Base-by-base conservation (phyloP, 2,329 filamentous ascomycete species). In the Stemphylium beticola region DNA sequence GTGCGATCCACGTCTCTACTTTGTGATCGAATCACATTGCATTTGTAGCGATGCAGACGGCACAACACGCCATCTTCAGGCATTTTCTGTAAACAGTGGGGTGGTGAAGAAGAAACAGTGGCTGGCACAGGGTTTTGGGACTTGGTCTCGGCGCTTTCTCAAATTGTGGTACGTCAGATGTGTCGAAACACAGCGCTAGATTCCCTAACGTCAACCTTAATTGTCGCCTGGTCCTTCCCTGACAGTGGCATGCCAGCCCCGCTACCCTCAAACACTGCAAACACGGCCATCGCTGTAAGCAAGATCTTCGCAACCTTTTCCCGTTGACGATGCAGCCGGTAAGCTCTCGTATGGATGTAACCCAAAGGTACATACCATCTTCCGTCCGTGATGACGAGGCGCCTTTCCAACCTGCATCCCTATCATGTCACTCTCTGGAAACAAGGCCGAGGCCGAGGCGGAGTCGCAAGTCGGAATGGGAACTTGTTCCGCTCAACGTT, bases 111-210 rank as follows among this genome's bases (percentile, higher is more conserved):
- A 39, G 38, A 31, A 40, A 49, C 22, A 17, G n/a, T 40, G n/a
- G 26, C 32, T 38, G 45, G 49, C 44, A 29, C 33, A 29, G 33
- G 32, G 44, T 47, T 38, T 34, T 14, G 15, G 17, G 41, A 26
- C 42, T 52, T 29, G 18, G 29, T 52, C 29, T 47, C 49, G 36
- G 29, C 12, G 41, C 49, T 52, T 52, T 31, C 49, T 49, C 37
- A 52, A 26, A 52, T 39, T 20, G 26, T 52, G 49, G 49, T 52
- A 52, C 49, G 49, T 52, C 49, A 47, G 49, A 52, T 52, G 49
- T 52, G 49, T 52, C 42, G 42, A 52, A 52, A 52, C 42, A 32
- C 8, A 20, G 37, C 49, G 17, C 49, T 40, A 52, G 29, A 22
- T 31, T 15, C 49, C 45, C 34, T 52, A 47, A 52, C 15, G 42